Conservation (phyloP, 768 basidiomycete species). For the Coprinopsis marcescibilis region DNA sequence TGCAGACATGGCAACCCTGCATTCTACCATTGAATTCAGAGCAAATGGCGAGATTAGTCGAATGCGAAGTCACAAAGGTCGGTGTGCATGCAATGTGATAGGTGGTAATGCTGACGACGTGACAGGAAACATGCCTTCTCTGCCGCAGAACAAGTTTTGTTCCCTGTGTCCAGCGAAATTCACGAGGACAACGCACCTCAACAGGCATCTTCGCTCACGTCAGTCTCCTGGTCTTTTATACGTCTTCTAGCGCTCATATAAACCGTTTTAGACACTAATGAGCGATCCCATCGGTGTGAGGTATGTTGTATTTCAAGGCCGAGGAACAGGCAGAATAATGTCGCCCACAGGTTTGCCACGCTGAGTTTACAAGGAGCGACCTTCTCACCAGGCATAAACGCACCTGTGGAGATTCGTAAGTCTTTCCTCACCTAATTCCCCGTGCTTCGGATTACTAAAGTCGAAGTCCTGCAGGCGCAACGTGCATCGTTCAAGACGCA, state of each 20-base stretch:
- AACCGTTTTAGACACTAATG: conserved; percentile 52
- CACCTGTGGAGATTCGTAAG: conserved; percentile 65
- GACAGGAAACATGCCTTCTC: conserved; percentile 62
- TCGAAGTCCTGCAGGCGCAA: conserved; percentile 23
- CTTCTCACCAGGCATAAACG: conserved; percentile 67
- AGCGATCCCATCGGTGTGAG: conserved; percentile 58
- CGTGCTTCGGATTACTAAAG: conserved; percentile 1
- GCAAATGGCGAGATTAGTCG: conserved; percentile 38
- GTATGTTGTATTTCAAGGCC: conserved; percentile 29
- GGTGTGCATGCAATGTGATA: conserved; percentile 1
- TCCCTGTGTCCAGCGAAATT: conserved; percentile 68
- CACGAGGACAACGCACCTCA: conserved; percentile 68
- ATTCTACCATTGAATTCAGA: conserved; percentile 31
- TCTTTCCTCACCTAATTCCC: conserved; percentile 16
- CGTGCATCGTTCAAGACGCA: conserved; percentile 53
- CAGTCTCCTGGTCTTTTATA: conserved; percentile 21
- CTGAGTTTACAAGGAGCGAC: conserved; percentile 71
- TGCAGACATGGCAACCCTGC: conserved; percentile 22
- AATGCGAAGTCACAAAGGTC: conserved; percentile 39
- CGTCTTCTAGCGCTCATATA: neutral
- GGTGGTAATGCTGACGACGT: conserved; percentile 31
- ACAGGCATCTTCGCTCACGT: conserved; percentile 71
- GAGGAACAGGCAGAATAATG: neutral
- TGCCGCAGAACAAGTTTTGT: conserved; percentile 71
- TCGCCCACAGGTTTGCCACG: conserved; percentile 48